Base-by-base conservation (phyloP, 2,329 filamentous ascomycete species). In the Pseudogymnoascus sp. region DNA sequence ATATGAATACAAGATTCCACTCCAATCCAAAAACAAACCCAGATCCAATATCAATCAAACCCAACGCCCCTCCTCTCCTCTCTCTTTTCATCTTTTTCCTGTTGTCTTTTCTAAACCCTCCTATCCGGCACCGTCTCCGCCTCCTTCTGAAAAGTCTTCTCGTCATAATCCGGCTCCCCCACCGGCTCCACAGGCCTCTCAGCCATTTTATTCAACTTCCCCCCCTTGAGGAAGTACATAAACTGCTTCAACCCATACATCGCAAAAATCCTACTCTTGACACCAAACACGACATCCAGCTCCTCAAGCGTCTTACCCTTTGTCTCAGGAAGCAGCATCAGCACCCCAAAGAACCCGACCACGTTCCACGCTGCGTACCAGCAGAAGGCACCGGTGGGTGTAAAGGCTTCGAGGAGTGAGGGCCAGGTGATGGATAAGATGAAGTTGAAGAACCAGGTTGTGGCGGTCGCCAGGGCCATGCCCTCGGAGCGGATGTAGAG, bases 401-500 rank as follows among this genome's bases (percentile, higher is more conserved):
- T 13, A 4, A 53, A 53, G 8, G 47, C 47, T 17, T 53, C 23
- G 23, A 53, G 47, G 47, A 19, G 62, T 9, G 33, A 67, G 63
- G 13, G 66, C 64, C 66, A 66, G 65, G 63, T 68, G 65, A 64
- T 68, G 62, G 6, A 67, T 21, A 19, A 65, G 62, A 31, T 64
- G 63, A 33, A 67, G 50, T 57, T 68, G 59, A 11, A 53, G 61
- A 60, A 64, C 62, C 80, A 82, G 0, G 78, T 81, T 1, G 80
- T 82, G 0, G 80, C 80, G 1, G 80, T 82, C 0, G 81, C 80
- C 0, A 86, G 75, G 1, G 82, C 82, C 84, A 87, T 87, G 42
- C 84, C 84, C 60, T 85, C 77, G 1, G 83, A 79, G 15, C 85
- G 82, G 42, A 87, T 81, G 66, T 87, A 86, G 1, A 63, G 76